phyloP scores from a whole-genome alignment of 176 grass and related monocot species.

The Hordeum marinum region DNA sequence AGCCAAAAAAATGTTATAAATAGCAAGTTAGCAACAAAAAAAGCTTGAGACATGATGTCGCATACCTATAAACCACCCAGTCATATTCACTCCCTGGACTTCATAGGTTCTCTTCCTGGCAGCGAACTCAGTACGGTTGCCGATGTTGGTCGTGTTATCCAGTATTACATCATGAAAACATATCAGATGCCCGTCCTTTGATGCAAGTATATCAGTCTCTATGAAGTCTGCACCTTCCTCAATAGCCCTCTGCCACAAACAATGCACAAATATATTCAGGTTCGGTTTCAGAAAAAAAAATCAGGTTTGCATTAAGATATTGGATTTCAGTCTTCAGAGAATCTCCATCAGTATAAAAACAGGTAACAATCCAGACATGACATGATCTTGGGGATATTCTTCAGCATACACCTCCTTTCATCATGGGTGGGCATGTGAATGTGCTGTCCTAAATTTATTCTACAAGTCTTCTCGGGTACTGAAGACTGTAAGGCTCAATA shows the following conservation, averaged over 20 bases:
- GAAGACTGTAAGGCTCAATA: not conserved
- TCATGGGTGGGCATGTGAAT: not conserved
- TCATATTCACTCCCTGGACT: conserved; percentile 46
- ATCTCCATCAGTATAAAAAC: not conserved
- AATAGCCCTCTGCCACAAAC: conserved; percentile 59
- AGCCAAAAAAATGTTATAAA: not conserved
- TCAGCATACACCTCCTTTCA: not conserved
- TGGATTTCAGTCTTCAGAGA: conserved; percentile 1
- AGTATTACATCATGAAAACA: conserved; percentile 79
- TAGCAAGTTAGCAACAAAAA: not conserved
- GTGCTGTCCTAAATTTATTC: not conserved
- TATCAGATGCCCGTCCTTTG: conserved; percentile 61
- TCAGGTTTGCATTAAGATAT: not conserved
- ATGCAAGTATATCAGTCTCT: conserved; percentile 74
- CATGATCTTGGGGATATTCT: not conserved
- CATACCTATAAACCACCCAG: conserved; percentile 65
- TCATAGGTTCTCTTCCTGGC: conserved; percentile 72
- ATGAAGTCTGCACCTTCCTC: conserved; percentile 87
- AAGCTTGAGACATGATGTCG: not conserved
- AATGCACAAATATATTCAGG: not conserved
- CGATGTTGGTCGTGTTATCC: conserved; percentile 50
- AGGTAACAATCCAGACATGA: not conserved
- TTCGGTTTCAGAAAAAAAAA: not conserved
- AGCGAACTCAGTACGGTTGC: conserved; percentile 38
- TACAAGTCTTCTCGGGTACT: not conserved